Base-by-base conservation (phyloP, 352 stramenopile species). In the Elongisporangium anandrum region DNA sequence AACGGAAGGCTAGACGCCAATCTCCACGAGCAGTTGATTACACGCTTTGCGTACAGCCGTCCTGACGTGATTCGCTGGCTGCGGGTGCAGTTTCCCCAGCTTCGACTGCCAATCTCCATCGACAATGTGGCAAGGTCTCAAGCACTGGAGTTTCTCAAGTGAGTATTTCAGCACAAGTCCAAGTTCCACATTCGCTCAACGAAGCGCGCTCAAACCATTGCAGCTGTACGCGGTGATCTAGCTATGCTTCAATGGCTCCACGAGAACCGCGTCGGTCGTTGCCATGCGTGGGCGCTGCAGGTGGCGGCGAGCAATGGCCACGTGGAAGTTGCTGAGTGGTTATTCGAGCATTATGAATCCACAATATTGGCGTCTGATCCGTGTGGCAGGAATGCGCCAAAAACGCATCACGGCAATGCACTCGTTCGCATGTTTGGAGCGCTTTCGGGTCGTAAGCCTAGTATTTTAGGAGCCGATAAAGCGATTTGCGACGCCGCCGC, bases 21-120 rank as follows among this genome's bases (percentile, higher is more conserved):
- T 60, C 67, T 72, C 50, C 73, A 88, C 60, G 72, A 85, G 39
- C 54, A 64, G 19, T 63, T 72, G 5, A 73, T 73, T 17, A 45
- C 34, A 17, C 34, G 2, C 59, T 54, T 17, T 65, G 68, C 19
- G 72, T 72, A 0, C 61, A 83, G 55, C 50, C 77, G 1, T 16
- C 34, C 34, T 3, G 34, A 60, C 8, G 59, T 81, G 9, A 61
- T 85, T 15, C 45, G 75, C 24, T 84, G 71, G 65, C 60, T 88
- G 39, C 66, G 69, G 39, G 19, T 62, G 54, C 34, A 59, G 68
- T 73, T 34, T 82, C 71, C 56, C 72, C 78, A 22, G 45, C 68
- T 24, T 63, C 73, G 9, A 73, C 74, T 7, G 85, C 81, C 63
- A 64, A 83, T 45, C 9, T 45, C 34, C 10, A 17, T 45, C 1